Base-by-base conservation (phyloP, 2,329 filamentous ascomycete species). In the Fusarium albosuccineum region DNA sequence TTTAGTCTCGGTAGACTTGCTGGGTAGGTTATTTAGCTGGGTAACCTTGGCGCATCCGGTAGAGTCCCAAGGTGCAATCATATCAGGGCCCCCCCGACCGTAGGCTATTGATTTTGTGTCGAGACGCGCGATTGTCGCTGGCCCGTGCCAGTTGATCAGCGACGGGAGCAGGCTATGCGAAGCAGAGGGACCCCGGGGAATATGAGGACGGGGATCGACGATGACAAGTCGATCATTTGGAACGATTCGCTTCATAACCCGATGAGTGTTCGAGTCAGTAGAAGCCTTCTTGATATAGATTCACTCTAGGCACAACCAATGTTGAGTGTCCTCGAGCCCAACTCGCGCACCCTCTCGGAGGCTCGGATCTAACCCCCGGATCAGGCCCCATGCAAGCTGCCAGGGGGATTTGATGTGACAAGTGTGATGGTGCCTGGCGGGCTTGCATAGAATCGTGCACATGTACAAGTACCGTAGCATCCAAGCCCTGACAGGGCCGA, bases 71-170 rank as follows among this genome's bases (percentile, higher is more conserved):
- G 36, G 27, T n/a, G 41, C 26, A 13, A 30, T 41, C 60, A 41
- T 50, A 53, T 64, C 53, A 49, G 64, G 50, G 22, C 56, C 50
- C 53, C 53, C 46, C 65, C 52, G 57, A 65, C 65, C 65, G 65
- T 33, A 68, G 51, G 61, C 65, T 68, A 68, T 68, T 68, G 30
- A 33, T 11, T 9, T 9, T 9, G 30, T 33, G 11, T 33, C 8
- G 30, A 53, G 50, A 48, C 34, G 40, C 17, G 44, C 48, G 65
- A 49, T 62, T 66, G 65, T 68, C 56, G 61, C 49, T 57, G 65
- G 65, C 46, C 65, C 42, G 53, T 68, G 65, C 65, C 53, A 55
- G 65, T 50, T 62, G 65, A 68, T 68, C 65, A 68, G 52, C 52
- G 41, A 60, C 41, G 63, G 58, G 55, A 52, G 16, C 29, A 67